Conservation (phyloP, 1,284 basidiomycete genomes). For the Ustilago loliicola region DNA sequence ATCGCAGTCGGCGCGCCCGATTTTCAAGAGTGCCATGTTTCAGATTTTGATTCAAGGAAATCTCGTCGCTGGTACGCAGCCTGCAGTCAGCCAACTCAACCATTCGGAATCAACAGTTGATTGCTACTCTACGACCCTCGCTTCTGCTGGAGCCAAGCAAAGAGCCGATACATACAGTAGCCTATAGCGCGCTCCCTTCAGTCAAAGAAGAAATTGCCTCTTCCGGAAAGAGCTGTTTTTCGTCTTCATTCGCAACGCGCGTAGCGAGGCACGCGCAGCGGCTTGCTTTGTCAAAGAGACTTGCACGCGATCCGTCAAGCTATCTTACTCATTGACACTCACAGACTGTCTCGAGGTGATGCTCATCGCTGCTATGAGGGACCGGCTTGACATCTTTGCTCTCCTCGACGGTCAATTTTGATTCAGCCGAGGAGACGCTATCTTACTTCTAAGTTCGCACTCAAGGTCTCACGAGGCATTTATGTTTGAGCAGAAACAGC, state of each 20-base stretch:
- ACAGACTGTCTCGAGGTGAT: too few relatives aligned
- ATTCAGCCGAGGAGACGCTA: not conserved
- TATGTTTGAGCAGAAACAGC: not conserved
- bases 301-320: too few relatives aligned
- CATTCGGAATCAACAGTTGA: too few relatives aligned
- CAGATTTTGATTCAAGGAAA: not conserved
- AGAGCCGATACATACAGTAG: not conserved
- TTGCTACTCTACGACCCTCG: too few relatives aligned
- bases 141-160: not conserved
- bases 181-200: not conserved
- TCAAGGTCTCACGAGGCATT: too few relatives aligned
- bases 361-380: too few relatives aligned
- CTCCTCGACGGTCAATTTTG: not conserved
- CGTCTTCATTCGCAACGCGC: not conserved
- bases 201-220: slow-evolving; percentile 1
- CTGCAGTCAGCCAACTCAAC: slow-evolving; percentile 1
- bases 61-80: slow-evolving; percentile 2
- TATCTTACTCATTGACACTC: too few relatives aligned
- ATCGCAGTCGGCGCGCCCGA: not conserved
- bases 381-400: not conserved
- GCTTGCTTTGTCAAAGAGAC: not conserved
- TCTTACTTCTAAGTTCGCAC: too few relatives aligned
- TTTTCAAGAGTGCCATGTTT: not conserved
- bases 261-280: slow-evolving; percentile 10
- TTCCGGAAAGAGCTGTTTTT: not conserved